phyloP scores from a whole-genome alignment of 1,139 yeast genomes.

The Blastobotrys serpentis region DNA sequence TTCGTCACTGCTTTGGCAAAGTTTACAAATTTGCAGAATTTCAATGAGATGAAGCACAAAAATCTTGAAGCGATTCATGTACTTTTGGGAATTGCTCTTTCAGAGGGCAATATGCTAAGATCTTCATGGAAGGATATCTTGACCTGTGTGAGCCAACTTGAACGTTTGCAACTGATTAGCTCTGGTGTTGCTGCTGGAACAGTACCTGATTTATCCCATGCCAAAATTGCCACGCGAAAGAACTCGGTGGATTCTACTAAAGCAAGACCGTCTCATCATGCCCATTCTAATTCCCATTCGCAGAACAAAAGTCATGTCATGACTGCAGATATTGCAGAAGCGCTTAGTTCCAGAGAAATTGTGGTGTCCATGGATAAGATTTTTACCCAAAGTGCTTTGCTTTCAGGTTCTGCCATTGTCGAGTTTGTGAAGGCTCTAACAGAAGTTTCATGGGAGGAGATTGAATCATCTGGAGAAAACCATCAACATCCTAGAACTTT shows the following conservation, averaged over 20 bases:
- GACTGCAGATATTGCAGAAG: conserved; percentile 55
- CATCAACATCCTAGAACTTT: conserved; percentile 85
- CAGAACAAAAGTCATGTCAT: conserved; percentile 28
- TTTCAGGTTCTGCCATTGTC: conserved; percentile 81
- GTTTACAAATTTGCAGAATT: conserved; percentile 76
- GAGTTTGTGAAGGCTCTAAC: conserved; percentile 85
- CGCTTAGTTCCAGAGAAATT: conserved; percentile 69
- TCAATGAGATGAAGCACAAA: conserved; percentile 74
- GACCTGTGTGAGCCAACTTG: conserved; percentile 83
- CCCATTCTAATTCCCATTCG: conserved; percentile 6
- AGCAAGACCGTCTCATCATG: conserved; percentile 29
- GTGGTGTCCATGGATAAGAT: conserved; percentile 85
- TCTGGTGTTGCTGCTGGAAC: conserved; percentile 83
- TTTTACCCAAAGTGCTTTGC: conserved; percentile 75
- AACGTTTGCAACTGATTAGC: conserved; percentile 82
- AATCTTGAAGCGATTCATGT: conserved; percentile 78
- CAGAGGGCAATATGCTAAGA: conserved; percentile 71
- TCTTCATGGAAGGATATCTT: conserved; percentile 83
- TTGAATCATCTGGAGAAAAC: conserved; percentile 81
- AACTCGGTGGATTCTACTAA: conserved; percentile 47
- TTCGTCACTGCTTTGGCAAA: conserved; percentile 89
- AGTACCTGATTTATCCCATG: conserved; percentile 82
- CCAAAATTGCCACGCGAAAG: conserved; percentile 53
- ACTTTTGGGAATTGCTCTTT: conserved; percentile 71
- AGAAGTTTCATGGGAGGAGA: conserved; percentile 86